Base-by-base conservation (phyloP, 1,284 basidiomycete species). In the Tilletia walkeri region DNA sequence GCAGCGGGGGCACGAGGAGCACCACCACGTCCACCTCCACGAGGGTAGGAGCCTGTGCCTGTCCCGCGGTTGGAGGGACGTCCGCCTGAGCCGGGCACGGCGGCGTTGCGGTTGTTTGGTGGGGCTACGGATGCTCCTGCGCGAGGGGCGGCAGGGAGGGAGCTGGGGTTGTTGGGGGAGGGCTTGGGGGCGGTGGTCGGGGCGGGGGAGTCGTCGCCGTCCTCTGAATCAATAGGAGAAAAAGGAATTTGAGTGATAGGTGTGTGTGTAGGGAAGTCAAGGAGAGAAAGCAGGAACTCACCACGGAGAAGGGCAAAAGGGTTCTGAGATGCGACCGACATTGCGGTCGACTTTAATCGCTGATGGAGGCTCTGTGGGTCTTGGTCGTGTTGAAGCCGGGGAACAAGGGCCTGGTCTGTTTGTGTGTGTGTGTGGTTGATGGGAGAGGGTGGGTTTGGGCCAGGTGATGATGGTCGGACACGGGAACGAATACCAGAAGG, bases 291-390 rank as follows among this genome's bases (percentile, higher is more conserved):
- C 16, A 47, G 18, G 7, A 1, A 79, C 79, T 80, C 68, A 79
- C 78, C 82, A 71, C 79, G 76, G 65, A 83, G 79, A 72, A 82
- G 76, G 67, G 76, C 77, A 76, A 83, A 83, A 68, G 81, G 78
- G 80, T 83, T 83, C 70, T 71, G 79, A 74, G 75, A 80, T 75
- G 80, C 80, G 81, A 82, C 80, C 76, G 80, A 81, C 82, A 83
- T 83, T 70, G 65, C 65, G 65, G 65, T 41, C 47, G 48, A 66
- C 48, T 68, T 68, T 63, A 38, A 41, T 39, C 34, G 48, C 18
- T 38, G 67, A 45, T 47, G 45, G 65, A 66, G n/a, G 20, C 45
- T 20, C 45, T 47, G 18, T 20, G 48, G 48, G 65, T 18, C 16
- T 34, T 30, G 24, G 38, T 36, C 18, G 59, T 24, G 38, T 24